Evolutionary conservation across 768 basidiomycete species (phyloP).

Genomic region (Suillus subalutaceus): DNA sequence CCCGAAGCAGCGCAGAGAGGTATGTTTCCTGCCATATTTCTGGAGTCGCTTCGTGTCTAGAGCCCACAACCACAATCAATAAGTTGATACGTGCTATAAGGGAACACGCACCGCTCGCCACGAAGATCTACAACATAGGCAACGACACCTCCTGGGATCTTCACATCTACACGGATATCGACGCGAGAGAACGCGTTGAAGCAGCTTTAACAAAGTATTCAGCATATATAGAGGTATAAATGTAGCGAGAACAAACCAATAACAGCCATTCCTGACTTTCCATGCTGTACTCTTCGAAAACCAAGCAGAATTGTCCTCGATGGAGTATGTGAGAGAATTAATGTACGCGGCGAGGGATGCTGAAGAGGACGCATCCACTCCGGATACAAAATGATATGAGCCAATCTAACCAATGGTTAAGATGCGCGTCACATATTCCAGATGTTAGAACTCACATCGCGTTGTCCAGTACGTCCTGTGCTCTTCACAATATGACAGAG

Average conservation of each 20-base stretch:
- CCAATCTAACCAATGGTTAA: constrained; percentile 60
- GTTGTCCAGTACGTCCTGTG: constrained; percentile 78
- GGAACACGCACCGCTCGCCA: constrained; percentile 78
- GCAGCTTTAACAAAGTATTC: constrained; percentile 52
- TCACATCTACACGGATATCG: constrained; percentile 96
- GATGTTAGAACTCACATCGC: constrained; percentile 66
- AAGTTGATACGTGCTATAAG: background rate
- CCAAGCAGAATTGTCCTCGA: constrained; percentile 92
- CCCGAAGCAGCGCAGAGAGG: constrained; percentile 86
- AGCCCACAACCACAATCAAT: constrained; percentile 3
- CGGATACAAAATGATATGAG: constrained; percentile 97
- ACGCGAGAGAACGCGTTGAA: constrained; percentile 98
- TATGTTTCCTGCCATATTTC: constrained; percentile 99
- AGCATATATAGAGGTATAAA: constrained; percentile 1
- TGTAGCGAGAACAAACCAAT: constrained; percentile 62
- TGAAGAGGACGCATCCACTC: constrained; percentile 98
- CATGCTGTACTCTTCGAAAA: constrained; percentile 82
- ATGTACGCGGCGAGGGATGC: constrained; percentile 98
- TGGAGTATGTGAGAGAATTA: constrained; percentile 95
- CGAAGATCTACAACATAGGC: constrained; percentile 93
- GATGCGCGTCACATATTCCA: background rate
- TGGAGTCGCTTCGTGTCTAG: constrained; percentile 84
- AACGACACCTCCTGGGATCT: constrained; percentile 96
- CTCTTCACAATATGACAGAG: constrained; percentile 95
- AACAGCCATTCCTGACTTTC: constrained; percentile 93